A percentile compares a stretch with the other conserved stretches of the same genome.
Evolutionary conservation across 2,329 filamentous ascomycete species (phyloP).

Genomic region (Chalara sp.): DNA sequence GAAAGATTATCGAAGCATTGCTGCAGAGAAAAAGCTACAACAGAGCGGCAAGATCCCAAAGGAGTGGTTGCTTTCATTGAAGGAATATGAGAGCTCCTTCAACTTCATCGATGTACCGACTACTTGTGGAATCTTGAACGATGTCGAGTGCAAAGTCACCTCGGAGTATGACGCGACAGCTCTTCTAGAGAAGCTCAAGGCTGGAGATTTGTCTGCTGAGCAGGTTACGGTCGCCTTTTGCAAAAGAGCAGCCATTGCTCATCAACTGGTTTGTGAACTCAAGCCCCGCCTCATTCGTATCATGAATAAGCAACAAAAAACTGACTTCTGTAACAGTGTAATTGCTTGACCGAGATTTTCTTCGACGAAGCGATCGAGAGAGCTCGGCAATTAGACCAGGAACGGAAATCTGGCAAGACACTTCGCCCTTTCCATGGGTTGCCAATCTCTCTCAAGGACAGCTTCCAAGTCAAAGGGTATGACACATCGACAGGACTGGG

Average conservation of each 20-base stretch:
- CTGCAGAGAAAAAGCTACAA: no score
- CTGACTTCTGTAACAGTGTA: slow-evolving; percentile 3
- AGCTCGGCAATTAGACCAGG: slow-evolving; percentile 40
- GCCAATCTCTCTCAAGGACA: slow-evolving; percentile 53
- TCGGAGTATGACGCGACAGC: slow-evolving; percentile 21
- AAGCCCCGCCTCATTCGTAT: no score
- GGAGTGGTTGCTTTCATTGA: no score
- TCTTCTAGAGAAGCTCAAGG: slow-evolving; percentile 17
- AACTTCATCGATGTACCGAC: no score
- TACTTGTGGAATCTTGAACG: no score
- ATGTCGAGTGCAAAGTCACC: slow-evolving; percentile 8
- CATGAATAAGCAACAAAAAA: no score
- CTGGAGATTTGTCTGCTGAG: slow-evolving; percentile 18
- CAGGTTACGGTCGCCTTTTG: slow-evolving; percentile 39
- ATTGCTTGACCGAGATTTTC: slow-evolving; percentile 39
- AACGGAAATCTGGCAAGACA: slow-evolving; percentile 31
- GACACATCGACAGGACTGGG: slow-evolving; percentile 57
- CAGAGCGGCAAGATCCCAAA: no score
- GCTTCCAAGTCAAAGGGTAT: slow-evolving; percentile 51
- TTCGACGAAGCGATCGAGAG: slow-evolving; percentile 38
- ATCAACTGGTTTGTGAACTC: slow-evolving; percentile 29
- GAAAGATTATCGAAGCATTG: no score
- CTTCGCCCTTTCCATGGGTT: slow-evolving; percentile 57
- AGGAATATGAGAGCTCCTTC: no score
- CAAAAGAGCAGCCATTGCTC: slow-evolving; percentile 41